Evolutionary conservation across 495 filamentous ascomycete species (phyloP).

Genomic region (Aspergillus taichungensis): DNA sequence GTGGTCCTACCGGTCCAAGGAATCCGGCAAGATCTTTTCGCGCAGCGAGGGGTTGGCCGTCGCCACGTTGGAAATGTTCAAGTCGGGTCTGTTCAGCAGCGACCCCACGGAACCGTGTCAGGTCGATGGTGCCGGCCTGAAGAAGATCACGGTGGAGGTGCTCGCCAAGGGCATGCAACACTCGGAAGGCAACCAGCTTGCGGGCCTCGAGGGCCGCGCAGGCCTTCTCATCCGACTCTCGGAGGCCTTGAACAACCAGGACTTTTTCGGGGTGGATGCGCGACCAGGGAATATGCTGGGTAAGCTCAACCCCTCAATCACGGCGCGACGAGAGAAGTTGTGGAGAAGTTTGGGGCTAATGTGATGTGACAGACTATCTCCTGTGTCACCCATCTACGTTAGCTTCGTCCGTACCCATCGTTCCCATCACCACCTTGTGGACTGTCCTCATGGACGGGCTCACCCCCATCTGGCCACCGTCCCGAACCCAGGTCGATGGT

Average conservation of each 20-base stretch:
- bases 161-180: conserved; percentile 80
- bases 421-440: conserved; percentile 90
- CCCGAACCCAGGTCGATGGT: conserved; percentile 81
- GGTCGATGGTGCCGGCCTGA: conserved; percentile 78
- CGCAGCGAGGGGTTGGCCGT: conserved; percentile 91
- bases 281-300: conserved; percentile 93
- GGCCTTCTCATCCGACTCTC: conserved; percentile 69
- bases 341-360: conserved; percentile 11
- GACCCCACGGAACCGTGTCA: conserved; percentile 71
- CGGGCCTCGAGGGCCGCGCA: conserved; percentile 80
- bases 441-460: conserved; percentile 81
- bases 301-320: conserved; percentile 29
- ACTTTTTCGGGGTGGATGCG: conserved; percentile 77
- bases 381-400: conserved; percentile 84
- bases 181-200: conserved; percentile 68
- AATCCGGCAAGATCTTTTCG: conserved; percentile 75
- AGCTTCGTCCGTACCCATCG: conserved; percentile 76
- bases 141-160: conserved; percentile 61
- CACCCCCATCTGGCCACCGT: conserved; percentile 78
- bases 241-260: conserved; percentile 68
- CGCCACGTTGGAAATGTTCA: conserved; percentile 97
- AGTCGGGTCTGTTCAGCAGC: conserved; percentile 84
- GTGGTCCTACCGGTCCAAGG: conserved; percentile 81
- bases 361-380: conserved; percentile 62
- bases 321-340: not conserved